These are phyloP conservation scores for Ceratobasidium sp. DNA, from an alignment of 1,284 basidiomycete genomes.

Conservation along the genomic window DNA sequence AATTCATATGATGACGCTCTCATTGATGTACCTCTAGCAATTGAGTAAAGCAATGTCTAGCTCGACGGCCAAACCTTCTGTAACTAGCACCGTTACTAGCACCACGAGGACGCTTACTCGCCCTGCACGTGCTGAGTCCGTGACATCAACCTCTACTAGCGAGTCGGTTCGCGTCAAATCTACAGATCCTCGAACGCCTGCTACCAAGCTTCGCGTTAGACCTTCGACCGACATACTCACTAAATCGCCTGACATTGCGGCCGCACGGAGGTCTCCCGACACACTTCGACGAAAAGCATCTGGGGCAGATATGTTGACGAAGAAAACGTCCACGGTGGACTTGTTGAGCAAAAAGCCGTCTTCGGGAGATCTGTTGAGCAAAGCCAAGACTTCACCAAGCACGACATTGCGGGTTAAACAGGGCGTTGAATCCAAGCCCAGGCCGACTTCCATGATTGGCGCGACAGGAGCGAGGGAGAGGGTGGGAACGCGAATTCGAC, in stretches of 20 bases:
- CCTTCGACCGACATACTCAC: slow-evolving; percentile 3
- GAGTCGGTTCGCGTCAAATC: slow-evolving; percentile 14
- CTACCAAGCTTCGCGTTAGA: background rate
- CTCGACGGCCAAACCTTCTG: background rate
- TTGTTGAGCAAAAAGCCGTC: slow-evolving; percentile 10
- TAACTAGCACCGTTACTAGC: background rate
- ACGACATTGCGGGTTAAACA: slow-evolving; percentile 7
- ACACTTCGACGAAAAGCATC: background rate
- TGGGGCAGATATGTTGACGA: background rate
- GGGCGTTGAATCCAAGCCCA: slow-evolving; percentile 14
- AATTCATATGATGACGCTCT: background rate
- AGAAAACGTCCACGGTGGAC: background rate
- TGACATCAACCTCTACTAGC: slow-evolving; percentile 4
- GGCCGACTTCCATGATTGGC: slow-evolving; percentile 28
- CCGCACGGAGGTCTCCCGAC: background rate
- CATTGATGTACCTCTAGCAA: background rate
- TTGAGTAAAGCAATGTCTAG: background rate
- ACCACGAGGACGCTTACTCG: background rate
- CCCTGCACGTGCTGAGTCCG: slow-evolving; percentile 9
- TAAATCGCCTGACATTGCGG: slow-evolving; percentile 19
- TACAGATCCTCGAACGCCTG: slow-evolving; percentile 6
- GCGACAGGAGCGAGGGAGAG: slow-evolving; percentile 1
- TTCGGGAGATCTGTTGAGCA: background rate
- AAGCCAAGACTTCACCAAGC: slow-evolving; percentile 13
- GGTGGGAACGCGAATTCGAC: background rate